Percentiles rank a stretch among this genome's conserved stretches.
phyloP scores from a whole-genome alignment of 2,329 filamentous ascomycete genomes.

The Xylariales sp. region DNA sequence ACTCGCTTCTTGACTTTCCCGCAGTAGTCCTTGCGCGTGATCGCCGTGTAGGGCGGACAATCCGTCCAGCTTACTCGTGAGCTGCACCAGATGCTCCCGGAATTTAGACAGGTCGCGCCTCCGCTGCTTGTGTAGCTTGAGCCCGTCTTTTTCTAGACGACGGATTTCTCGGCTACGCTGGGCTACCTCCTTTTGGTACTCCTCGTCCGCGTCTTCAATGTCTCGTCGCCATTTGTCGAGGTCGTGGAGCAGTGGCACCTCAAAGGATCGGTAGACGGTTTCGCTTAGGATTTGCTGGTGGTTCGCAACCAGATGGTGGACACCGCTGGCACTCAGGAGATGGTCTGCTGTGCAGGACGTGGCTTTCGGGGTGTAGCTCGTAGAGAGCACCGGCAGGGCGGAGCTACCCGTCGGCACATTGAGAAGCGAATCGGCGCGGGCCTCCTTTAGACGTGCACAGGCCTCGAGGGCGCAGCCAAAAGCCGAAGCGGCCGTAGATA shows the following conservation, averaged over 20 bases:
- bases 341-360: conserved; percentile 71
- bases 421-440: conserved; percentile 68
- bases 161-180: conserved; percentile 70
- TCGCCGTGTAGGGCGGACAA: conserved; percentile 70
- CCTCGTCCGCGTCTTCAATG: conserved; percentile 73
- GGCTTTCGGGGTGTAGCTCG: conserved; percentile 59
- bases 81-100: conserved; percentile 70
- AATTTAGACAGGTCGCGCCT: conserved; percentile 71
- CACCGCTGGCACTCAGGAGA: conserved; percentile 70
- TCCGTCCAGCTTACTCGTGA: conserved; percentile 72
- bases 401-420: conserved; percentile 44
- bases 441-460: conserved; percentile 76
- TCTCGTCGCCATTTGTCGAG: conserved; percentile 72
- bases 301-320: conserved; percentile 76
- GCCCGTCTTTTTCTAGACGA: conserved; percentile 72
- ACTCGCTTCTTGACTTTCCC: conserved; percentile 74
- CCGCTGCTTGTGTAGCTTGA: conserved; percentile 70
- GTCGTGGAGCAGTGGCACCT: conserved; percentile 76
- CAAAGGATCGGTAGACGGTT: conserved; percentile 75
- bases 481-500: conserved; percentile 70
- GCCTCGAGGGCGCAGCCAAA: conserved; percentile 74
- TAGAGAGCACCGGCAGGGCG: conserved; percentile 38
- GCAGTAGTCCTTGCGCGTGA: conserved; percentile 68
- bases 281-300: conserved; percentile 77
- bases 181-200: conserved; percentile 67